Evolutionary conservation across 805 yeast species (phyloP).

Genomic region (Nakazawaea wyomingensis): DNA sequence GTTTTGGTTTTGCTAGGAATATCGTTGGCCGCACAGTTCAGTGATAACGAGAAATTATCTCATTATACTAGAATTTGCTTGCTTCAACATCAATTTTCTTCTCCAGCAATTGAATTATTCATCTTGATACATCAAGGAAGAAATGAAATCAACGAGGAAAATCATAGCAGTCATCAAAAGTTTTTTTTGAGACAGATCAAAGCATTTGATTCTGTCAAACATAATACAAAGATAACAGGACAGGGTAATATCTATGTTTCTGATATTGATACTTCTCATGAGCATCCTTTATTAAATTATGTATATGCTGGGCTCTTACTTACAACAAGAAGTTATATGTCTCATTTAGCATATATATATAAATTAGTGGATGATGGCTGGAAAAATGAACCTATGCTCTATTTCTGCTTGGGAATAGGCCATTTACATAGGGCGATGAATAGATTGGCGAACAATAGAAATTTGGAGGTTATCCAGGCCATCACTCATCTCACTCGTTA

Average conservation of each 20-base stretch:
- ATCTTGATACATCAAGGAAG: constrained; percentile 64
- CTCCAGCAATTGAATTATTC: constrained; percentile 61
- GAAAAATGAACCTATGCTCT: constrained; percentile 73
- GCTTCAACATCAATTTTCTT: constrained; percentile 70
- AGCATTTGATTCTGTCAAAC: constrained; percentile 71
- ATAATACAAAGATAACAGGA: constrained; percentile 56
- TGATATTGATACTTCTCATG: constrained; percentile 39
- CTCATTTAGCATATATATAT: constrained; percentile 73
- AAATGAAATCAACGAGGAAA: constrained; percentile 48
- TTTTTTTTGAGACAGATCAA: constrained; percentile 85
- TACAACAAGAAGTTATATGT: constrained; percentile 74
- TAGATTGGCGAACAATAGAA: constrained; percentile 79
- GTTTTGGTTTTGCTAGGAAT: constrained; percentile 12
- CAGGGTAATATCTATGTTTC: constrained; percentile 69
- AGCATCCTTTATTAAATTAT: constrained; percentile 57
- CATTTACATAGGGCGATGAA: constrained; percentile 91
- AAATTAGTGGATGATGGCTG: constrained; percentile 58
- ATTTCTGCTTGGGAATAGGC: constrained; percentile 69
- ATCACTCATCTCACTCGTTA: constrained; percentile 74
- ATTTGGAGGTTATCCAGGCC: constrained; percentile 84
- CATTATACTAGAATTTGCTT: constrained; percentile 54
- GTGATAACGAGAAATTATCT: constrained; percentile 48
- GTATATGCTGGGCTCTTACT: constrained; percentile 78
- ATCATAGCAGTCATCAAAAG: constrained; percentile 83
- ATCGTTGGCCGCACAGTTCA: constrained; percentile 31